phyloP scores from a whole-genome alignment of 2,329 filamentous ascomycete genomes.

The Celoporthe dispersa region DNA sequence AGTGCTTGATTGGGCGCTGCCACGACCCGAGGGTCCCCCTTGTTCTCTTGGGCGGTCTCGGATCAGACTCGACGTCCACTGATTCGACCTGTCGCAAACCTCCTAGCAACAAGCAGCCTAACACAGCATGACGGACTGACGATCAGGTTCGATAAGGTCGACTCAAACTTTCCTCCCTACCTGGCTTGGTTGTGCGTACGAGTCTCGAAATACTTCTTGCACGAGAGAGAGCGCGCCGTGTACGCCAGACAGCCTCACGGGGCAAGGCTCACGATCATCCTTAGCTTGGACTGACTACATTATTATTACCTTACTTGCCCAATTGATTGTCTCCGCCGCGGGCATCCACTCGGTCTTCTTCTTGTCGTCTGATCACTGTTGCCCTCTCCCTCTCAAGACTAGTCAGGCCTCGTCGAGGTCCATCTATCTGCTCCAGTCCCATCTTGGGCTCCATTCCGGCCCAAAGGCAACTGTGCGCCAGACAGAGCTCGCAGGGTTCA shows the following conservation, averaged over 20 bases:
- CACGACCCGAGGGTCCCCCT: not conserved
- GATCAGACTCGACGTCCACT: slow-evolving; percentile 9
- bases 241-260: not conserved
- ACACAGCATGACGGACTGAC: not conserved
- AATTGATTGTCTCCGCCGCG: not conserved
- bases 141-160: slow-evolving; percentile 1
- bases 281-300: not conserved
- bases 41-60: slow-evolving; percentile 1
- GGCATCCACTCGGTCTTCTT: not conserved
- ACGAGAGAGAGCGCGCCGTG: not conserved
- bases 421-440: not conserved
- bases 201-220: not conserved
- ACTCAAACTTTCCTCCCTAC: not conserved
- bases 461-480: not conserved
- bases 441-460: not conserved
- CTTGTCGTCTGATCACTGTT: not conserved
- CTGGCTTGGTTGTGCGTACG: not conserved
- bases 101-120: not conserved
- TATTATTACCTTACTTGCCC: not conserved
- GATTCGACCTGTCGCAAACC: slow-evolving; percentile 12
- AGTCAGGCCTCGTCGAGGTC: slow-evolving; percentile 7
- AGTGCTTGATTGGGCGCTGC: not conserved
- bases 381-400: not conserved
- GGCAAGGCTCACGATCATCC: not conserved
- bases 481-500: not conserved